Evolutionary conservation across 23 red algal species (phyloP).

Genomic region (Porphyridium purpureum): DNA sequence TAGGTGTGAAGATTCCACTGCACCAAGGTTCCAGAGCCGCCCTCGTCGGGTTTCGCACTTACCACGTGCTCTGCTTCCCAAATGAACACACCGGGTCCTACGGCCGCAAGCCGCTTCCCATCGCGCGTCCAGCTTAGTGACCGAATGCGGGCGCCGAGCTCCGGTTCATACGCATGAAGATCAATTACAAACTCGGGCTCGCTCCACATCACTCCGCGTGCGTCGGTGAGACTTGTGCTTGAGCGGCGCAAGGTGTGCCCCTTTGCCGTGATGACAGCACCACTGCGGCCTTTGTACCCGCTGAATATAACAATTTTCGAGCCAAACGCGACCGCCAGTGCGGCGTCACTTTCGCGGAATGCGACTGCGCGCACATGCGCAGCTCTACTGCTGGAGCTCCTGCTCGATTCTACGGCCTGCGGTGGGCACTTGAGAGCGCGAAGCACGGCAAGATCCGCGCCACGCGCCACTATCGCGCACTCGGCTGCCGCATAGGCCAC

Average conservation of each 20-base stretch:
- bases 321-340: neutral
- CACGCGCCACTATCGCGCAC: constrained; percentile 32
- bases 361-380: constrained; percentile 10
- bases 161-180: no score
- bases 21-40: neutral
- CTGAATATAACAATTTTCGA: neutral
- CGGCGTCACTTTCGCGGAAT: constrained; percentile 22
- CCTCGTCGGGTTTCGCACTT: neutral
- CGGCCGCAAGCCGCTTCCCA: neutral
- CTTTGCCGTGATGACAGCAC: neutral
- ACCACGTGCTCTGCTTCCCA: neutral
- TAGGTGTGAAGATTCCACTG: neutral
- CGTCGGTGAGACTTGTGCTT: no score
- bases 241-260: no score
- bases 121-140: neutral
- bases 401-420: neutral
- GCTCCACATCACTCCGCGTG: no score
- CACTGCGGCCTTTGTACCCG: neutral
- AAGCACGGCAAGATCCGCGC: constrained; percentile 30
- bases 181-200: no score
- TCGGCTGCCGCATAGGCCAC: constrained; percentile 34
- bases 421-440: constrained; percentile 12
- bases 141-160: no score
- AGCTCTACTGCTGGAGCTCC: neutral
- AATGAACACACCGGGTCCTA: neutral